Evolutionary conservation across 495 filamentous ascomycete genomes (phyloP), one percentile per base, ranked within the genome.

Genomic region (Aspergillus wentii): DNA sequence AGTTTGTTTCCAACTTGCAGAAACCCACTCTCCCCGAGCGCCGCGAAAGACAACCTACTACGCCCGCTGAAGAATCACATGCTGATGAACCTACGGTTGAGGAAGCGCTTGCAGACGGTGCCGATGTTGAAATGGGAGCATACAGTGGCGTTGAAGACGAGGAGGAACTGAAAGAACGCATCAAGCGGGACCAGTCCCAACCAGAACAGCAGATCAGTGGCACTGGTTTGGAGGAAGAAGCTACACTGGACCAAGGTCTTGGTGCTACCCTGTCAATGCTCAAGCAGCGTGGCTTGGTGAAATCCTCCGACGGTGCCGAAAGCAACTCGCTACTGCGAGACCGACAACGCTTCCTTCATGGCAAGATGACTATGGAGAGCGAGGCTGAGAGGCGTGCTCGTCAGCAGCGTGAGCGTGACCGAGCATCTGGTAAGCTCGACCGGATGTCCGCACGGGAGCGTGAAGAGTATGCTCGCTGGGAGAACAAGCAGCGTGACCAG

Each of bases 1-100:
- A 95, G 44, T 98, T 98, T 54, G 86, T 98, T 17, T 82, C 88
- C 14, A 86, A 88, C 46, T 60, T 98, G 36, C 79, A 83, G 48
- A 82, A 79, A 45, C 76, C 73, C 8, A 66, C 65, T n/a, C 64
- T 74, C n/a, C 79, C 79, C n/a, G 82, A 86, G 46, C 74, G 70
- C 20, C 53, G 57, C 41, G 54, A 69, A 71, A 68, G 55, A 55
- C 51, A 52, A 62, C 41, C 62, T 43, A 47, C 74, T 52, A 58
- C 63, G 56, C 50, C 59, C 2, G 38, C 47, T 17, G 62, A 50
- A 32, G 50, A 44, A 30, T 35, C 43, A 2, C 79, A 70, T 1
- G 53, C 68, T 4, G 65, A 74, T 16, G 69, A 72, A 5, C 67
- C 73, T 7, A 66, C 69, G 9, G 66, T 57, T 13, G 60, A 71